A percentile compares a stretch with the other conserved stretches of the same genome.
These are phyloP conservation scores for Rhodomyrtus psidioides DNA, from an alignment of 441 rosid genomes.

Conservation along the genomic window DNA sequence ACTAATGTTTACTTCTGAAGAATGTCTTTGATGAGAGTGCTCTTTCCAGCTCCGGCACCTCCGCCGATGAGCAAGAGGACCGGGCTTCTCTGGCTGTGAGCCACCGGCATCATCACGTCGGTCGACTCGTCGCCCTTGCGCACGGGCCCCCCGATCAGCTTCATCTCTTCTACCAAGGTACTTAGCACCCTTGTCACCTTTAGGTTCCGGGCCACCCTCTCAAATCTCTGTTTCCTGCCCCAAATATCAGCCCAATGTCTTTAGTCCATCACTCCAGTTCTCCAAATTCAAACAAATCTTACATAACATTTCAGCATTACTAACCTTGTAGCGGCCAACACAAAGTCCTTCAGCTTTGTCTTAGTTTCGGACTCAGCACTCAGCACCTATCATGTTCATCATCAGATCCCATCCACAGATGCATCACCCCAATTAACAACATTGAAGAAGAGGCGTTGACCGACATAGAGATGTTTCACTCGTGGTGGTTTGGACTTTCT, in stretches of 20 bases:
- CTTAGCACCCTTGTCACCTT: conserved; percentile 57
- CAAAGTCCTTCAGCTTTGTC: conserved; percentile 47
- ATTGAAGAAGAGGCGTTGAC: too few species aligned
- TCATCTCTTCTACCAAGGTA: conserved; percentile 76
- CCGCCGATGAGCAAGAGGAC: conserved; percentile 93
- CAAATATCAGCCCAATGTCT: background rate
- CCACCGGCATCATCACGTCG: conserved; percentile 73
- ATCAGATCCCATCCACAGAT: background rate
- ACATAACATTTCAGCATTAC: background rate
- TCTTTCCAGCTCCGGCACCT: conserved; percentile 93
- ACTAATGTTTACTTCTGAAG: conserved; percentile 40
- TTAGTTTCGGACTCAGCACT: conserved; percentile 38
- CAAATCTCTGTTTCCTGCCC: conserved; percentile 66
- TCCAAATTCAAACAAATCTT: background rate
- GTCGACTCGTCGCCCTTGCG: background rate
- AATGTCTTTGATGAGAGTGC: conserved; percentile 77
- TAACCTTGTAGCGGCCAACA: conserved; percentile 89
- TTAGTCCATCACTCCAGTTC: background rate
- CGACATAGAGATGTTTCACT: background rate
- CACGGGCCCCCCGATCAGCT: conserved; percentile 25
- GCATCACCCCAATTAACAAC: background rate
- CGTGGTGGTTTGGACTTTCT: background rate
- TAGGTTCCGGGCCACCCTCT: conserved; percentile 45
- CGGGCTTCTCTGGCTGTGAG: conserved; percentile 64
- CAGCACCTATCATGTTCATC: conserved; percentile 28